Conservation (phyloP, 78 protist species). For the Dictyostelium brefeldianum region DNA sequence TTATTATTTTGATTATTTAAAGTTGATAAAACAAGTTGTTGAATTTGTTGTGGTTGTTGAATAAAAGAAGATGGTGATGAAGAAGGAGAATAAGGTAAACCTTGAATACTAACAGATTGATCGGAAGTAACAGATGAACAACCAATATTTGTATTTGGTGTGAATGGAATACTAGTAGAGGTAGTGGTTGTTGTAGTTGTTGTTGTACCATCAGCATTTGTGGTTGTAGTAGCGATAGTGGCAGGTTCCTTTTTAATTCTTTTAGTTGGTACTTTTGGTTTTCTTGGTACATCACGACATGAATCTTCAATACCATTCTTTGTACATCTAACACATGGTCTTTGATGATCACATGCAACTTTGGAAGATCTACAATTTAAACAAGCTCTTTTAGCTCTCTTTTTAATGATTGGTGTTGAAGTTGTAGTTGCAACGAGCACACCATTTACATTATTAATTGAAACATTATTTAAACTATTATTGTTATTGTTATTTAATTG, state of each 20-base stretch:
- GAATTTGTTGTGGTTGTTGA: neutral
- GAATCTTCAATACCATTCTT: conserved; percentile 72
- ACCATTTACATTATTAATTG: neutral
- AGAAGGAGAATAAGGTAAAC: neutral
- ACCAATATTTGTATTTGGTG: neutral
- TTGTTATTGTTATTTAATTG: neutral
- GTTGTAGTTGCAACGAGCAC: neutral
- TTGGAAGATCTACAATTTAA: conserved; percentile 72
- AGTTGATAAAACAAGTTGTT: neutral
- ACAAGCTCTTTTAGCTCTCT: conserved; percentile 82
- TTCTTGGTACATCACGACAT: conserved; percentile 73
- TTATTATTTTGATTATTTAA: neutral
- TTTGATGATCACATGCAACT: conserved; percentile 80
- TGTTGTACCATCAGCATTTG: conserved; percentile 10
- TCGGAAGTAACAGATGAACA: neutral
- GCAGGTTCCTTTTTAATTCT: neutral
- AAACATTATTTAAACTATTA: neutral
- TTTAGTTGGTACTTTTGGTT: conserved; percentile 37
- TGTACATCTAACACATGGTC: conserved; percentile 72
- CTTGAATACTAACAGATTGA: neutral
- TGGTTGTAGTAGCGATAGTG: neutral
- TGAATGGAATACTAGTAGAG: neutral
- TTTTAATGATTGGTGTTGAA: conserved; percentile 23
- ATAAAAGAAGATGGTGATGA: neutral
- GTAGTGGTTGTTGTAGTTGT: neutral